Percentiles rank a stretch among this genome's conserved stretches.
Conservation (phyloP, 495 filamentous ascomycete species). For the Oidiodendron maius region DNA sequence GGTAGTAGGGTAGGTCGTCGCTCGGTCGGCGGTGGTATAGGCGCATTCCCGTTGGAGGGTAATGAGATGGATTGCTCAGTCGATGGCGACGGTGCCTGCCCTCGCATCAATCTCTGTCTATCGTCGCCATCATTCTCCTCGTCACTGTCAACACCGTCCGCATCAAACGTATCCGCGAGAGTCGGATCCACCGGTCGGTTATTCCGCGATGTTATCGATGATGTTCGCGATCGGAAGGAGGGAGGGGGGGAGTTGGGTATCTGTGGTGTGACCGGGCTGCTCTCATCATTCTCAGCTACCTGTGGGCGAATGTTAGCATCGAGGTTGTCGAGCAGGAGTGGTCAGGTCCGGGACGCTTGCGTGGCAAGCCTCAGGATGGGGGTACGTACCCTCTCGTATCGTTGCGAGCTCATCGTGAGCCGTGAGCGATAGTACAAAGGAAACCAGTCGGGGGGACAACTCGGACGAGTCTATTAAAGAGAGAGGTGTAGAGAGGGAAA, state of each 20-base stretch:
- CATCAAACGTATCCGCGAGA: slow-evolving; percentile 86
- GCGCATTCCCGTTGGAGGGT: neutral
- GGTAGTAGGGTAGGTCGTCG: slow-evolving; percentile 27
- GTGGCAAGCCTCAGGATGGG: slow-evolving; percentile 18
- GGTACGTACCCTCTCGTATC: slow-evolving; percentile 75
- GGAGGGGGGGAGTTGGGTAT: slow-evolving; percentile 85
- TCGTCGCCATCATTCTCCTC: slow-evolving; percentile 73
- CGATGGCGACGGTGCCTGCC: slow-evolving; percentile 29
- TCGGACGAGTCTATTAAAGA: slow-evolving; percentile 20
- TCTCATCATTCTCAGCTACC: slow-evolving; percentile 40
- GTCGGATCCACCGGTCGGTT: slow-evolving; percentile 60
- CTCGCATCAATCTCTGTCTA: slow-evolving; percentile 77
- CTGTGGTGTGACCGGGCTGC: slow-evolving; percentile 28
- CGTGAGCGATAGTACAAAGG: slow-evolving; percentile 14
- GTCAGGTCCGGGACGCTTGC: slow-evolving; percentile 1
- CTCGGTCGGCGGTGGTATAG: slow-evolving; percentile 10
- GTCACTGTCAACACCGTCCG: slow-evolving; percentile 64
- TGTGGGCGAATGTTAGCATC: slow-evolving; percentile 26
- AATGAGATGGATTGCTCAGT: slow-evolving; percentile 23
- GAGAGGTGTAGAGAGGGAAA: slow-evolving; percentile 2
- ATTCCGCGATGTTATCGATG: slow-evolving; percentile 43
- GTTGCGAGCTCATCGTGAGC: slow-evolving; percentile 63
- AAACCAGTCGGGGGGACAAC: slow-evolving; percentile 20
- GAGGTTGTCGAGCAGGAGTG: neutral
- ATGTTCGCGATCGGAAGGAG: slow-evolving; percentile 82